Evolutionary conservation across 2,329 filamentous ascomycete genomes (phyloP), one percentile per base, ranked within the genome.

Genomic region (Trichoderma brevicompactum): DNA sequence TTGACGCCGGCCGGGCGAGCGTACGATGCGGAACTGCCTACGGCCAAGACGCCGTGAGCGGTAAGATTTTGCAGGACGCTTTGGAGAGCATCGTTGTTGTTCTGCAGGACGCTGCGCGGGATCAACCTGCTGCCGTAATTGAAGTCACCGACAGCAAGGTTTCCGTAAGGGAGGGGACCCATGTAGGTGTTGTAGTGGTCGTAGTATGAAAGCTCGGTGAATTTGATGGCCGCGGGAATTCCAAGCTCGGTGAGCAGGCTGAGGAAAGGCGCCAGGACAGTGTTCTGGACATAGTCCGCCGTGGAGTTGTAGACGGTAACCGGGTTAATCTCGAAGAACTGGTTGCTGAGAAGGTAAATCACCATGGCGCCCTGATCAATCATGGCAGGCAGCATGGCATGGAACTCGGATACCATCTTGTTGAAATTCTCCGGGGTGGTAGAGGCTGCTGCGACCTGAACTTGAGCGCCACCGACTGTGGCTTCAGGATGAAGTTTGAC

Each of bases 331-430:
- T 70, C 62, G 66, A 85, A 82, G 64, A 72, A 76, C 7, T 72
- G 70, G 65, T 79, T 77, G 54, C 74, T 79, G 64, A 81, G 76
- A 61, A 72, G 77, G 72, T 79, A 84, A 12, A 81, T 74, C n/a
- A 77, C 72, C 74, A 80, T 82, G 38, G 76, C 77, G 7, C 84
- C 84, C 0, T 76, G 74, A 58, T 85, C 83, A 8, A 82, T 75
- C 43, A 85, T 75, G 12, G 65, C 70, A 12, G 76, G 68, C n/a
- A 76, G 55, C 58, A 73, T 60, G 53, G 71, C 64, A 52, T 72
- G 64, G 66, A 72, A 72, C 5, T 64, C 67, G 2, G 72, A 66
- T 0, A 74, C 69, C 13, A 68, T 65, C 12, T 67, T 67, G 23
- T 61, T 62, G 46, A 53, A 60, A 15, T 40, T 44, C 5, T 49